phyloP scores from a whole-genome alignment of 768 basidiomycete species.

The button mushroom (Agaricus bisporus) region DNA sequence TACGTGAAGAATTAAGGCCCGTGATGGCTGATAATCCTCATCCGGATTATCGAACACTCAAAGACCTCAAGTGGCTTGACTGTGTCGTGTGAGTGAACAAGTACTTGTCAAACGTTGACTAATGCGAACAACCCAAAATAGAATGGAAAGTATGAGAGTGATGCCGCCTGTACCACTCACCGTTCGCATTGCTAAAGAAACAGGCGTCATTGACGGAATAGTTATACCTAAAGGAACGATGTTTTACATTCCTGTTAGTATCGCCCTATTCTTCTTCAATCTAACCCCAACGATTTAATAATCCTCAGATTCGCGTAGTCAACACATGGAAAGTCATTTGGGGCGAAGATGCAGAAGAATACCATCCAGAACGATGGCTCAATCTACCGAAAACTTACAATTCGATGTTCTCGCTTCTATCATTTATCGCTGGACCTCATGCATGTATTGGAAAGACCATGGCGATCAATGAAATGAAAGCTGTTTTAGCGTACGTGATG shows the following conservation, averaged over 20 bases:
- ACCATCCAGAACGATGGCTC: conserved; percentile 42
- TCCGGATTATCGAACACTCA: conserved; percentile 33
- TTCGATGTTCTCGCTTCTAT: conserved; percentile 30
- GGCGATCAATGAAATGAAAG: conserved; percentile 44
- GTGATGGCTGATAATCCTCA: conserved; percentile 25
- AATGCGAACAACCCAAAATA: conserved; percentile 5
- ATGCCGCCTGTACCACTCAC: conserved; percentile 36
- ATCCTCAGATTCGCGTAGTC: conserved; percentile 37
- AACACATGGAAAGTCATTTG: conserved; percentile 46
- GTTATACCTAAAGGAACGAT: conserved; percentile 38
- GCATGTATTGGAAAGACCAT: conserved; percentile 43
- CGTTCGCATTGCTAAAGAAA: conserved; percentile 29
- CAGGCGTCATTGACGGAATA: conserved; percentile 34
- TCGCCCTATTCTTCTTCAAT: background rate
- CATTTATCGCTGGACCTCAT: conserved; percentile 41
- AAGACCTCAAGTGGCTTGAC: conserved; percentile 33
- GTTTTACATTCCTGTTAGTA: conserved; percentile 29
- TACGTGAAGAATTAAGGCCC: conserved; percentile 48
- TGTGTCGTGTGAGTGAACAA: conserved; percentile 28
- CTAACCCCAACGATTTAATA: background rate
- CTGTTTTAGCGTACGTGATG: conserved; percentile 28
- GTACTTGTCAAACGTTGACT: background rate
- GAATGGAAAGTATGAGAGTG: conserved; percentile 35
- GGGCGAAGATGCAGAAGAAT: conserved; percentile 49
- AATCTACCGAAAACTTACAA: conserved; percentile 29